Conservation (phyloP, 2,329 filamentous ascomycete genomes). For the Ustulina deusta region DNA sequence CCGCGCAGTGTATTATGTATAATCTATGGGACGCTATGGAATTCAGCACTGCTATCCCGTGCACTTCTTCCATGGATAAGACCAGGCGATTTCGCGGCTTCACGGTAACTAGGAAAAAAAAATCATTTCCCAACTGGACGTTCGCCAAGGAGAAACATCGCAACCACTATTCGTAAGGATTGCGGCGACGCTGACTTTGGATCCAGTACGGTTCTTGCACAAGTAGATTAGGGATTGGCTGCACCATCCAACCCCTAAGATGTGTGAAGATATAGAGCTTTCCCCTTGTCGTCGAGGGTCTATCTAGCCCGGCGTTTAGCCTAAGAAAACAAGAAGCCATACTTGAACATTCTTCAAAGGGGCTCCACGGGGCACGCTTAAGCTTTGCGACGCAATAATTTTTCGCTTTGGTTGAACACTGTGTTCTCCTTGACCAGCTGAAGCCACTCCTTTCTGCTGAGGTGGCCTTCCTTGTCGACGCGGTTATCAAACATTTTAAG, state of each 20-base stretch:
- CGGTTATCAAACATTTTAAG: slow-evolving; percentile 66
- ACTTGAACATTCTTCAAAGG: neutral
- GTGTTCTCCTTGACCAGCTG: slow-evolving; percentile 68
- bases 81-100: neutral
- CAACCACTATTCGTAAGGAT: neutral
- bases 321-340: slow-evolving; percentile 8
- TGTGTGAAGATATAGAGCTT: slow-evolving; percentile 1
- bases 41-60: neutral
- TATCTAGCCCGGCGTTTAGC: neutral
- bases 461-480: slow-evolving; percentile 64
- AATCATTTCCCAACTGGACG: neutral
- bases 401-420: slow-evolving; percentile 66
- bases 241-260: neutral
- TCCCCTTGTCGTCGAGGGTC: neutral
- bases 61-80: slow-evolving; percentile 4
- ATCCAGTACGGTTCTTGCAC: neutral
- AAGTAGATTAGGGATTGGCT: neutral
- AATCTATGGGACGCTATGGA: slow-evolving; percentile 19
- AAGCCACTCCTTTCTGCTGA: slow-evolving; percentile 68
- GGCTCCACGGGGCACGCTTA: slow-evolving; percentile 35
- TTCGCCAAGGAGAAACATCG: neutral
- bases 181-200: neutral
- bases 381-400: slow-evolving; percentile 61
- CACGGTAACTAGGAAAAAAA: neutral
- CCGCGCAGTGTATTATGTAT: slow-evolving; percentile 28